Percentiles rank a stretch among this genome's conserved stretches.
Evolutionary conservation across 169 alveolate species (phyloP).

Genomic region (Eimeria acervulina): DNA sequence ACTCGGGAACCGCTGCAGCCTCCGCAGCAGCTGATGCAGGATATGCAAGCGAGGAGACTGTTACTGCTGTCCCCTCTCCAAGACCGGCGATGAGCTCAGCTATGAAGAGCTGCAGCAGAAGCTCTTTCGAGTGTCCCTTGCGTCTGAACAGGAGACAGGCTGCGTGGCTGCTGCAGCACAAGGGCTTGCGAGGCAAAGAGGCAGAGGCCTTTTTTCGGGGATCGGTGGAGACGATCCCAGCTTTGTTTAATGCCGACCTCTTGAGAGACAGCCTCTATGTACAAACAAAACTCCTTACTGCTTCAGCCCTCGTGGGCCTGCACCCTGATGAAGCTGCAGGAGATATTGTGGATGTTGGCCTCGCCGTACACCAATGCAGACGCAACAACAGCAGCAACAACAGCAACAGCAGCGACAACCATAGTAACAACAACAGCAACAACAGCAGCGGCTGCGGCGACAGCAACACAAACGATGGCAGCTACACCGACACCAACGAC

Average conservation of each 20-base stretch:
- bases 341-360: constrained; percentile 24
- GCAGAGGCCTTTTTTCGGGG: neutral
- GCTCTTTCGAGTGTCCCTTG: constrained; percentile 47
- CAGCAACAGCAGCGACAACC: constrained; percentile 16
- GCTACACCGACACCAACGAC: neutral
- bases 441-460: neutral
- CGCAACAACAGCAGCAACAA: neutral
- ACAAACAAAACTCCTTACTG: neutral
- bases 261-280: neutral
- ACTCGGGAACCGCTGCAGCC: neutral
- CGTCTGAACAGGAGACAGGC: constrained; percentile 30
- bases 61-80: neutral
- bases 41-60: neutral
- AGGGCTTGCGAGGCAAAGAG: constrained; percentile 29
- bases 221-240: constrained; percentile 64
- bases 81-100: constrained; percentile 6
- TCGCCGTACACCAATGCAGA: neutral
- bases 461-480: neutral
- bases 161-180: constrained; percentile 43
- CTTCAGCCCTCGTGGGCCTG: constrained; percentile 68
- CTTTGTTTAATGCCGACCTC: neutral
- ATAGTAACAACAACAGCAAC: neutral
- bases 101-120: constrained; percentile 44
- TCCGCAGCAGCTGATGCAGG: neutral
- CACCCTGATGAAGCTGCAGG: constrained; percentile 77